Evolutionary conservation across 192 early-diverging fungal genomes (phyloP), one percentile per base, ranked within the genome.

Genomic region (Backusella tarrabulga): DNA sequence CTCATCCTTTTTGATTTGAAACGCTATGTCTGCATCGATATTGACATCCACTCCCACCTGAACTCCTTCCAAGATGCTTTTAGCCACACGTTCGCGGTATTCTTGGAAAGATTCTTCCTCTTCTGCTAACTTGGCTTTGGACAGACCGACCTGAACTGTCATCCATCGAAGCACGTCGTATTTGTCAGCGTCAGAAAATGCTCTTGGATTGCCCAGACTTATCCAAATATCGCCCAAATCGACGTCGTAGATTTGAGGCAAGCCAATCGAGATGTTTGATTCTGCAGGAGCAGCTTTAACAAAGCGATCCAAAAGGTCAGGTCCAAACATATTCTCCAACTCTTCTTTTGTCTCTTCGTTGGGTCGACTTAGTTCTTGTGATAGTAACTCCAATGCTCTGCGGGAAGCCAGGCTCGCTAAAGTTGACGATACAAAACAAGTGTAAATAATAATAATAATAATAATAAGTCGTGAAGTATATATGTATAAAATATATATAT

Each of bases 191-290:
- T 76, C 63, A 6, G 68, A 52, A 36, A 76, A 77, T 52, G 76
- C 81, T 34, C 80, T 56, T 8, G 71, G 69, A 6, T 77, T 83
- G 14, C 87, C 87, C 40, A 88, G 34, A 0, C 74, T 75, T 14
- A 86, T 82, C 87, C 87, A 88, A 0, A 86, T 82, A 79, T 88
- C 85, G 38, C 78, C 77, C n/a, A 88, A 54, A 21, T 77, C 63
- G 8, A 78, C 85, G 73, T 88, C 87, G 63, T 88, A 84, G 9
- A 88, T 68, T 26, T 82, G 80, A 15, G 87, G 83, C 15, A 88
- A 41, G 34, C 79, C 67, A 54, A 88, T 83, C 1, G 67, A 46
- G 12, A 88, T 75, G 4, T 46, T 40, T 5, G 75, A 34, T 34
- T 69, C 72, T 9, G 77, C 46, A 26, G 38, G 34, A 6, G 79